These are phyloP conservation scores for Aspergillus wentii DNA, from an alignment of 495 filamentous ascomycete genomes.

Conservation along the genomic window DNA sequence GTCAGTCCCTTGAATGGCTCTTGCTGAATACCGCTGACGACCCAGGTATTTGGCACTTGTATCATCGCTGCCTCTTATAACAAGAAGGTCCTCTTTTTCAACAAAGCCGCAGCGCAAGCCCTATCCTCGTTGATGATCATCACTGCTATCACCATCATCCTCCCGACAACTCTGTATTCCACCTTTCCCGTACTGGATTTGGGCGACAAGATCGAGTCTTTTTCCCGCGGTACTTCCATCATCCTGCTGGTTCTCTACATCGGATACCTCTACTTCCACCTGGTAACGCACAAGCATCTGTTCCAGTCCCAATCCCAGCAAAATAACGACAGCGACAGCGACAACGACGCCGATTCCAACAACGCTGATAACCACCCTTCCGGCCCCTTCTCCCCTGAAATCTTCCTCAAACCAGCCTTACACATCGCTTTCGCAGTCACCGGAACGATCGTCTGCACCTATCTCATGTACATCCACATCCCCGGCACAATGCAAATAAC, in stretches of 20 bases:
- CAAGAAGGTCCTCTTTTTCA: constrained; percentile 15
- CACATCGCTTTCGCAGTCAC: constrained; percentile 4
- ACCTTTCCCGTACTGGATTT: constrained; percentile 23
- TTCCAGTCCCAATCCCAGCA: constrained; percentile 12
- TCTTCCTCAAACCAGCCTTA: too few species aligned
- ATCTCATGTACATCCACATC: constrained; percentile 17
- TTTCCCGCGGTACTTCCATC: constrained; percentile 21
- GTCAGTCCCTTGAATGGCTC: too few species aligned
- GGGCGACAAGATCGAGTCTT: constrained; percentile 42
- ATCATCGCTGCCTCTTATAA: constrained; percentile 16
- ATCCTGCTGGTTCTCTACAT: constrained; percentile 65
- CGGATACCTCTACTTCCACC: constrained; percentile 59
- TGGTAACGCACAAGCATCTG: constrained; percentile 23
- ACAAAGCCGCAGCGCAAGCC: constrained; percentile 13
- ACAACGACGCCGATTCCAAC: constrained; percentile 10
- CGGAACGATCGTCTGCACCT: constrained; percentile 20
- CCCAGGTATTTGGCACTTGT: constrained; percentile 19
- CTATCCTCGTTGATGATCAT: constrained; percentile 24
- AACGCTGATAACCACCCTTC: constrained; percentile 12
- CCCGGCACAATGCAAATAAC: constrained; percentile 4
- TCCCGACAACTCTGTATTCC: constrained; percentile 21
- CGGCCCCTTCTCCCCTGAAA: too few species aligned
- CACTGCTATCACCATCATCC: constrained; percentile 16
- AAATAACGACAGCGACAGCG: constrained; percentile 7
- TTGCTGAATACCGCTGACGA: too few species aligned